A percentile compares a stretch with the other conserved stretches of the same genome.
These are phyloP conservation scores for Tetradesmus obliquus DNA, from an alignment of 139 green algal genomes.

Conservation along the genomic window DNA sequence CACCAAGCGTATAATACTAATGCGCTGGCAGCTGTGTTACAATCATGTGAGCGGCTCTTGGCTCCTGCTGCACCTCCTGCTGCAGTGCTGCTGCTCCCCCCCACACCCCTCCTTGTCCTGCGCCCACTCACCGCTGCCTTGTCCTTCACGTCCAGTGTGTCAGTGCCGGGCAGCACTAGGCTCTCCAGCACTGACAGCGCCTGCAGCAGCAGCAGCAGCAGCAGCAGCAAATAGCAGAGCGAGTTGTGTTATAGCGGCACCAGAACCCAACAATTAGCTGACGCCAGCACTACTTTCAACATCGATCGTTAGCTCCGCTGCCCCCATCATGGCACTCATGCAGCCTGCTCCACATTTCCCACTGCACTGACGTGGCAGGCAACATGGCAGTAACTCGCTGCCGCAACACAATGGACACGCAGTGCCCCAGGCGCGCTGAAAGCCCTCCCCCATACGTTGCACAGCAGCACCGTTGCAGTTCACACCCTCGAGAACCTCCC, in stretches of 20 bases:
- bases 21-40: background rate
- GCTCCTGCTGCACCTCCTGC: background rate
- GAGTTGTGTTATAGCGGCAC: no score
- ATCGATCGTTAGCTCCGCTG: no score
- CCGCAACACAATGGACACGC: no score
- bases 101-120: no score
- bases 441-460: conserved; percentile 96
- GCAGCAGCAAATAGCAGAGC: background rate
- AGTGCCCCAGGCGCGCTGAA: conserved; percentile 78
- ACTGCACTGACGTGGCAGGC: no score
- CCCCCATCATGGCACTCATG: no score
- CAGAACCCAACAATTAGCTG: no score
- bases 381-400: no score
- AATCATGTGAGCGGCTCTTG: background rate
- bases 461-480: background rate
- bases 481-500: no score
- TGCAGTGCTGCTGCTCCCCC: background rate
- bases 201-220: conserved; percentile 48
- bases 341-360: no score
- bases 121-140: conserved; percentile 59
- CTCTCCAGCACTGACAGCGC: conserved; percentile 89
- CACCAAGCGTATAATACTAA: background rate
- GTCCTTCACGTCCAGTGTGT: conserved; percentile 88
- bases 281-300: no score
- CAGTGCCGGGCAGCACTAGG: conserved; percentile 82